phyloP scores from a whole-genome alignment of 2,329 filamentous ascomycete genomes.

The Fusarium anguioides region DNA sequence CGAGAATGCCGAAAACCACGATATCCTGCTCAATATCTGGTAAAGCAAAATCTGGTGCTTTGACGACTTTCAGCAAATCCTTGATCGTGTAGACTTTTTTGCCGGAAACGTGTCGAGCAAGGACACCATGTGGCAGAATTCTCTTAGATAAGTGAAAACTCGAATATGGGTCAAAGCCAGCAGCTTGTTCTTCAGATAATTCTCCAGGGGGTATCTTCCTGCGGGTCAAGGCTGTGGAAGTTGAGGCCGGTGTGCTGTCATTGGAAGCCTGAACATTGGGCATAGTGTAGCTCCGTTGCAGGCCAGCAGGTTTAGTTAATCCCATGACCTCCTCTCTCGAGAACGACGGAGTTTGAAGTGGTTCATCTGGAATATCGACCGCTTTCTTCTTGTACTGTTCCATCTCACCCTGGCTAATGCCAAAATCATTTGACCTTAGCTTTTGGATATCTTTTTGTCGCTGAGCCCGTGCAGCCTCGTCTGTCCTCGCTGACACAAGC shows the following conservation, averaged over 20 bases:
- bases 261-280: conserved; percentile 47
- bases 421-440: conserved; percentile 66
- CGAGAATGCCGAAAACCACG: conserved; percentile 88
- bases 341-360: conserved; percentile 63
- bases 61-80: conserved; percentile 82
- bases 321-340: conserved; percentile 72
- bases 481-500: conserved; percentile 74
- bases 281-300: conserved; percentile 59
- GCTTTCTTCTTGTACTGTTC: conserved; percentile 69
- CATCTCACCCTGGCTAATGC: conserved; percentile 67
- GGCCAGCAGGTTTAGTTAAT: conserved; percentile 38
- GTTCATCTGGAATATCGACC: conserved; percentile 63
- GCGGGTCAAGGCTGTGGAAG: conserved; percentile 14
- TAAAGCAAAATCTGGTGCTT: conserved; percentile 82
- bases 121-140: conserved; percentile 81
- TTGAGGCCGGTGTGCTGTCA: conserved; percentile 29
- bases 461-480: conserved; percentile 64
- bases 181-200: conserved; percentile 43
- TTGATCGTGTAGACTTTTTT: conserved; percentile 84
- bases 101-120: conserved; percentile 80
- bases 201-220: conserved; percentile 34
- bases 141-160: conserved; percentile 84
- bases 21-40: conserved; percentile 88
- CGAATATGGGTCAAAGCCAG: conserved; percentile 86
- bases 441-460: conserved; percentile 64